These are phyloP conservation scores for Pythium dissimile DNA, from an alignment of 352 stramenopile genomes.

Conservation along the genomic window DNA sequence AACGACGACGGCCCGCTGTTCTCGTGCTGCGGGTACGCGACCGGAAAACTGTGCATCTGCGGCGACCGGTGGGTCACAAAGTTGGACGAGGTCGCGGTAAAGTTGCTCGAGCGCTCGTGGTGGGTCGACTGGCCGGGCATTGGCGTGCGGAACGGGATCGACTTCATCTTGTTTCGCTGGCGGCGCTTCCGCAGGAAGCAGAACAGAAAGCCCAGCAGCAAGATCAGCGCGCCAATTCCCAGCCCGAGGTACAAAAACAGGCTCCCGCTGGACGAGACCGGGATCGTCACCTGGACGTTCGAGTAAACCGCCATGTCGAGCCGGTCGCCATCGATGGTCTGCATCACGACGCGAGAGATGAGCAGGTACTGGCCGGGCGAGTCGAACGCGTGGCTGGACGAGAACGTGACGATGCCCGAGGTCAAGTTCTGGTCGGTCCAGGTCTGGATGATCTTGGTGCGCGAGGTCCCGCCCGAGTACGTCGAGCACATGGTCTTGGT, in stretches of 20 bases:
- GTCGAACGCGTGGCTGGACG: constrained; percentile 49
- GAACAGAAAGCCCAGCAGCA: constrained; percentile 61
- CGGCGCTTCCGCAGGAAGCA: constrained; percentile 69
- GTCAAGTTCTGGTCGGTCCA: constrained; percentile 66
- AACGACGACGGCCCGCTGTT: constrained; percentile 34
- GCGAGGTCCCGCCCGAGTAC: constrained; percentile 54
- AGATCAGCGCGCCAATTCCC: constrained; percentile 58
- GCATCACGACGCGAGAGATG: constrained; percentile 67
- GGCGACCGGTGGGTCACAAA: constrained; percentile 62
- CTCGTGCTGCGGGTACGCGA: constrained; percentile 37
- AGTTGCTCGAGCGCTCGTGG: constrained; percentile 44
- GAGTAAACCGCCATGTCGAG: constrained; percentile 85
- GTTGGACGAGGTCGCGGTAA: constrained; percentile 63
- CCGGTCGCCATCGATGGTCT: constrained; percentile 63
- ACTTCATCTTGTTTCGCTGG: constrained; percentile 54
- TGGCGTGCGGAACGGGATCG: constrained; percentile 72
- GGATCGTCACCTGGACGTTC: constrained; percentile 53
- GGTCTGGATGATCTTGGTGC: constrained; percentile 48
- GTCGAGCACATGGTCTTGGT: constrained; percentile 55
- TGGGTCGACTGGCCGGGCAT: constrained; percentile 18
- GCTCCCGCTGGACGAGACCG: constrained; percentile 37
- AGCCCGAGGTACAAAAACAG: constrained; percentile 73
- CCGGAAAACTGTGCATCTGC: constrained; percentile 13
- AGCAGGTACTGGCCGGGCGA: constrained; percentile 61
- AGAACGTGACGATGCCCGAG: constrained; percentile 45